These are phyloP conservation scores for Hypsizygus marmoreus DNA, from an alignment of 768 basidiomycete species.

Conservation along the genomic window DNA sequence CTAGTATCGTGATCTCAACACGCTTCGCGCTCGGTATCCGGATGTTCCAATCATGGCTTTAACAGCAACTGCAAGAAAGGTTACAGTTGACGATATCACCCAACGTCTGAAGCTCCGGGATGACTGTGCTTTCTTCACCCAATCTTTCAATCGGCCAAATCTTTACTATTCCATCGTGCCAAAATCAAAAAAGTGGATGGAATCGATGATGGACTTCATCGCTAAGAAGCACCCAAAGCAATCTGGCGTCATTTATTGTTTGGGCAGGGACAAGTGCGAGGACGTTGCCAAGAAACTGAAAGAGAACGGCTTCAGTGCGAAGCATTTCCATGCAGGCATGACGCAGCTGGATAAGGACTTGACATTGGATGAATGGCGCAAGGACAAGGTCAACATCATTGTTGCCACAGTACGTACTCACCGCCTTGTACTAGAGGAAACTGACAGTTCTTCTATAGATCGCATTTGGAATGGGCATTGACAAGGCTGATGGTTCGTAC, in stretches of 20 bases:
- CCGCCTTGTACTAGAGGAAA: constrained; percentile 4
- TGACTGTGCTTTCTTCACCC: constrained; percentile 62
- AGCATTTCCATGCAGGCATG: constrained; percentile 89
- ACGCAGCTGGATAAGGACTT: constrained; percentile 56
- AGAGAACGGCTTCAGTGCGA: constrained; percentile 59
- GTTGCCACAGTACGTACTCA: constrained; percentile 78
- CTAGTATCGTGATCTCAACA: constrained; percentile 69
- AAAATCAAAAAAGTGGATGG: constrained; percentile 42
- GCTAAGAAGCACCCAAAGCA: constrained; percentile 52
- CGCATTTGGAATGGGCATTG: constrained; percentile 98
- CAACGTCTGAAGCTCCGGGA: constrained; percentile 61
- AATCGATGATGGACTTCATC: constrained; percentile 75
- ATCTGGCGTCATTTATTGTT: constrained; percentile 87
- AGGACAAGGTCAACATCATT: constrained; percentile 72
- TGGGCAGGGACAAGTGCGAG: constrained; percentile 75
- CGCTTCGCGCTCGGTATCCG: constrained; percentile 74
- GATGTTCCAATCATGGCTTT: constrained; percentile 91
- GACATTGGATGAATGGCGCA: constrained; percentile 75
- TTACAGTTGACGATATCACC: constrained; percentile 79
- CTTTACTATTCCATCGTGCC: constrained; percentile 69
- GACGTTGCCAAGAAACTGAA: constrained; percentile 70
- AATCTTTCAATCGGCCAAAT: constrained; percentile 95
- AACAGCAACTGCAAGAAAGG: constrained; percentile 89
- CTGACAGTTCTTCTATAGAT: constrained; percentile 47
- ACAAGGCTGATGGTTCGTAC: constrained; percentile 72